phyloP scores from a whole-genome alignment of 768 basidiomycete species.

The Candolleomyces eurysporus region DNA sequence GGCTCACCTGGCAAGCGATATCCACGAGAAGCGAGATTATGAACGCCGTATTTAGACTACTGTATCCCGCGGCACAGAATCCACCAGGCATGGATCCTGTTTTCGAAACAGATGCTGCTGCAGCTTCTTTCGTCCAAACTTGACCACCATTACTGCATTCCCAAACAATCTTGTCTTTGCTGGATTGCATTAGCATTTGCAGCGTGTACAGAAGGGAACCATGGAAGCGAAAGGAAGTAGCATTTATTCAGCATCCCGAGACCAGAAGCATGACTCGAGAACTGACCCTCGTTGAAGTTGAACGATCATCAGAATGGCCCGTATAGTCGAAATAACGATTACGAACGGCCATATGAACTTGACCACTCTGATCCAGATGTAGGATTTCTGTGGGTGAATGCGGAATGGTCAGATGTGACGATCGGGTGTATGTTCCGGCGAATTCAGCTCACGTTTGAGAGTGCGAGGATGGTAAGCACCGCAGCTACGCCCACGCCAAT shows the following conservation, averaged over 20 bases:
- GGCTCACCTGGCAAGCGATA: conserved; percentile 62
- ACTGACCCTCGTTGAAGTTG: conserved; percentile 63
- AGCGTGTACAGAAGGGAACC: conserved; percentile 10
- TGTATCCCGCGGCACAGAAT: conserved; percentile 61
- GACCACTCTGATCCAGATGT: conserved; percentile 62
- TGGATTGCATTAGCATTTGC: conserved; percentile 20
- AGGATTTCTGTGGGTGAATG: conserved; percentile 53
- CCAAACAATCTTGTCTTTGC: conserved; percentile 68
- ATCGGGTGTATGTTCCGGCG: conserved; percentile 15
- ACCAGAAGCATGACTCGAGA: conserved; percentile 26
- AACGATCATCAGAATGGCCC: conserved; percentile 72
- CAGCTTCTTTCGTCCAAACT: conserved; percentile 49
- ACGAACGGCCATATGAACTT: conserved; percentile 72
- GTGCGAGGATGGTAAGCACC: conserved; percentile 53
- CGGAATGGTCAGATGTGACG: conserved; percentile 14
- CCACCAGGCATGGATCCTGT: conserved; percentile 53
- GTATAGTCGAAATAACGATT: conserved; percentile 60
- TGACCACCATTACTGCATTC: conserved; percentile 72
- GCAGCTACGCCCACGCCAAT: conserved; percentile 51
- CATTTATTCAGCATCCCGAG: neutral
- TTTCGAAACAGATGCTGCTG: conserved; percentile 38
- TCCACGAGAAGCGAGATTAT: conserved; percentile 62
- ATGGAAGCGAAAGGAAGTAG: conserved; percentile 7
- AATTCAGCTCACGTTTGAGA: conserved; percentile 55
- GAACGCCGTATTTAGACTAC: conserved; percentile 61